phyloP scores from a whole-genome alignment of 306 rosid genomes.

The Lupinus albus region DNA sequence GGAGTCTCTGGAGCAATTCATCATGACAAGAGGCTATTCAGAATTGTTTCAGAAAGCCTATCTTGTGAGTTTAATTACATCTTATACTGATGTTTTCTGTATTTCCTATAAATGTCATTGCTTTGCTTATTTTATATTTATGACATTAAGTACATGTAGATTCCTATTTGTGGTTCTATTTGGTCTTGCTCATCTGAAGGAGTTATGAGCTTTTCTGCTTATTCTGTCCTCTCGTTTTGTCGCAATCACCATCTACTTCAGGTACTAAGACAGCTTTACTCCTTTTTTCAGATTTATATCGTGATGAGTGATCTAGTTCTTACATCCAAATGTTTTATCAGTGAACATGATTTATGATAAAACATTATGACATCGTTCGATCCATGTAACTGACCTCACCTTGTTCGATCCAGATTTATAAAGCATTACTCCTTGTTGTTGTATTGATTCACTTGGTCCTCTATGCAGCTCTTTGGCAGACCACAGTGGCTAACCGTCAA shows the following conservation, averaged over 20 bases:
- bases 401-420: no score
- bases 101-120: background rate
- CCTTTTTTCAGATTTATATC: background rate
- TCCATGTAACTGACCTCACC: no score
- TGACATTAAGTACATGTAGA: slow-evolving; percentile 37
- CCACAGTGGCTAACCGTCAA: no score
- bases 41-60: slow-evolving; percentile 80
- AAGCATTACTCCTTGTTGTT: no score
- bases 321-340: background rate
- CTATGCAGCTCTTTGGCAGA: slow-evolving; percentile 31
- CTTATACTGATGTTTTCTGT: slow-evolving; percentile 8
- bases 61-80: slow-evolving; percentile 58
- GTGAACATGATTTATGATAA: no score
- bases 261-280: slow-evolving; percentile 45
- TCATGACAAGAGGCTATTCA: slow-evolving; percentile 72
- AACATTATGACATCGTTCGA: no score
- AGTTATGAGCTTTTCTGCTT: slow-evolving; percentile 81
- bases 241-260: slow-evolving; percentile 85
- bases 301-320: slow-evolving; percentile 6
- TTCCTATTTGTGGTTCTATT: slow-evolving; percentile 86
- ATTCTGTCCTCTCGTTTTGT: slow-evolving; percentile 76
- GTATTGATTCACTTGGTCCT: slow-evolving; percentile 29
- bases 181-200: slow-evolving; percentile 85
- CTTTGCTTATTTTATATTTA: background rate
- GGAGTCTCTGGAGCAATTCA: slow-evolving; percentile 71